Evolutionary conservation across 441 rosid species (phyloP).

Genomic region (Erodium trifolium): DNA sequence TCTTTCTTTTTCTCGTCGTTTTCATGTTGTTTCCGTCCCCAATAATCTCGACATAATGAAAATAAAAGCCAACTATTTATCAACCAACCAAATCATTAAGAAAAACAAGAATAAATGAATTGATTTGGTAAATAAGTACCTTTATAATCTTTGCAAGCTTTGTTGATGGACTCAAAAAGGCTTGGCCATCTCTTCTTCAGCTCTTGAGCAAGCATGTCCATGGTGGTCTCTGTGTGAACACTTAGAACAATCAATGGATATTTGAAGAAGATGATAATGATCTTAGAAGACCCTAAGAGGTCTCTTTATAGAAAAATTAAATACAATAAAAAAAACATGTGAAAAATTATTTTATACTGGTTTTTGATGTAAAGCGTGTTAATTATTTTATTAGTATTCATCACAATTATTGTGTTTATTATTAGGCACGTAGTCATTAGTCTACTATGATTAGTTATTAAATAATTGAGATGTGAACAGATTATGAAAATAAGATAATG

Average conservation of each 20-base stretch:
- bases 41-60: background rate
- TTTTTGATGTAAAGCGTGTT: background rate
- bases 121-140: conserved; percentile 2
- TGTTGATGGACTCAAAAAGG: conserved; percentile 16
- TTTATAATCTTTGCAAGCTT: conserved; percentile 9
- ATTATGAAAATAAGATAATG: too few species aligned
- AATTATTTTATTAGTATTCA: background rate
- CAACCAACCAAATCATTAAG: too few species aligned
- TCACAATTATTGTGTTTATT: too few species aligned
- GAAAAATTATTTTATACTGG: background rate
- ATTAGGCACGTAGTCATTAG: too few species aligned
- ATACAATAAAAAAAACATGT: background rate
- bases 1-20: background rate
- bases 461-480: too few species aligned
- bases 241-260: background rate
- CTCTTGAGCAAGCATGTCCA: conserved; percentile 23
- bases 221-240: background rate
- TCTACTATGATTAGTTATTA: too few species aligned
- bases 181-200: conserved; percentile 22
- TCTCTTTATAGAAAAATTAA: background rate
- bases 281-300: background rate
- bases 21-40: background rate
- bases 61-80: background rate
- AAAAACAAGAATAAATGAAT: too few species aligned
- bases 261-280: background rate